These are phyloP conservation scores for Penicillium crystallinum DNA, from an alignment of 495 filamentous ascomycete species.

Conservation along the genomic window DNA sequence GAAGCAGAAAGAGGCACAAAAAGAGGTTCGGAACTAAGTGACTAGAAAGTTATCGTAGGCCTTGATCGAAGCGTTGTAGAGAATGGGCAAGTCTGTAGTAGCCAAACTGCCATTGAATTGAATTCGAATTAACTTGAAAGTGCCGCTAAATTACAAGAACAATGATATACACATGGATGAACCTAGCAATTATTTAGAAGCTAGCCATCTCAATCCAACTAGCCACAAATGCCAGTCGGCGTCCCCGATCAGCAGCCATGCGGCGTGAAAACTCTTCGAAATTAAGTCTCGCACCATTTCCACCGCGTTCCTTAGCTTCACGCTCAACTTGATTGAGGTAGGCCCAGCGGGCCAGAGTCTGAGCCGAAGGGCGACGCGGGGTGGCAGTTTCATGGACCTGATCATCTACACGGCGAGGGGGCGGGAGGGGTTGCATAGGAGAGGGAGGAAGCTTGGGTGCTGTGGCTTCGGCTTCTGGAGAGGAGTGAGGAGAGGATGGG, in stretches of 20 bases:
- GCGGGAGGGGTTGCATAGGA: conserved; percentile 32
- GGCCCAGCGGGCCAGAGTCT: conserved; percentile 47
- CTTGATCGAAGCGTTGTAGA: no score
- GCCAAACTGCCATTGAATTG: not conserved
- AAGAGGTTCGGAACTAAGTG: no score
- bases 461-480: conserved; percentile 36
- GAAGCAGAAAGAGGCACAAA: no score
- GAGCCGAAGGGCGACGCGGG: conserved; percentile 27
- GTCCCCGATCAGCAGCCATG: conserved; percentile 59
- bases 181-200: conserved; percentile 33
- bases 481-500: conserved; percentile 27
- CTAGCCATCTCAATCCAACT: conserved; percentile 81
- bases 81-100: not conserved
- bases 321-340: conserved; percentile 55
- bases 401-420: conserved; percentile 20
- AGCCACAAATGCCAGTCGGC: conserved; percentile 67
- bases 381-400: conserved; percentile 12
- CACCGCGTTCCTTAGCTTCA: conserved; percentile 64
- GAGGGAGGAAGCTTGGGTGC: conserved; percentile 34
- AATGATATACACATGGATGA: conserved; percentile 17
- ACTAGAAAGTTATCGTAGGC: no score
- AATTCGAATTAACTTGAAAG: not conserved
- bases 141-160: conserved; percentile 1
- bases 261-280: conserved; percentile 69
- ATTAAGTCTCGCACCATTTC: conserved; percentile 65